A percentile compares a stretch with the other conserved stretches of the same genome.
Conservation (phyloP, 2,329 filamentous ascomycete species). For the Pseudomassariella vexata region DNA sequence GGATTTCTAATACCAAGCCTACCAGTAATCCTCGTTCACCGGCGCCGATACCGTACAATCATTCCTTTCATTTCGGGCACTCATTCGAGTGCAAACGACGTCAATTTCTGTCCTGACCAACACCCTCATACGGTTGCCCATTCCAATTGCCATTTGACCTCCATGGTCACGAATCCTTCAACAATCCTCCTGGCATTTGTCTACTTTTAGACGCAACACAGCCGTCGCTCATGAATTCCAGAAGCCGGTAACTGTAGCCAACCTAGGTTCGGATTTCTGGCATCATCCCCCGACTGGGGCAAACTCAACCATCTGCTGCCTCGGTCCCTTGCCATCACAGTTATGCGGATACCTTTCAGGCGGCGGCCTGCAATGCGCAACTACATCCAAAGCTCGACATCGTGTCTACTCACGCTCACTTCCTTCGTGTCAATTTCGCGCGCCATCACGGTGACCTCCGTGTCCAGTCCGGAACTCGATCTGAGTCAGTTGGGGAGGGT, state of each 20-base stretch:
- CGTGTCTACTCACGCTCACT: slow-evolving; percentile 33
- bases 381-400: slow-evolving; percentile 10
- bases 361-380: slow-evolving; percentile 35
- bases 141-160: too few relatives aligned
- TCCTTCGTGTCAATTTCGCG: slow-evolving; percentile 35
- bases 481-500: slow-evolving; percentile 74
- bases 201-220: too few relatives aligned
- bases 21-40: too few relatives aligned
- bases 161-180: too few relatives aligned
- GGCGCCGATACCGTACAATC: too few relatives aligned
- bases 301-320: slow-evolving; percentile 11
- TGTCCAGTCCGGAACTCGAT: slow-evolving; percentile 69
- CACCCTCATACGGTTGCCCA: too few relatives aligned
- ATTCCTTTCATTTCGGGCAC: too few relatives aligned
- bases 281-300: slow-evolving; percentile 17
- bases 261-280: slow-evolving; percentile 1
- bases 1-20: too few relatives aligned
- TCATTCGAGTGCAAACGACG: too few relatives aligned
- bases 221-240: too few relatives aligned
- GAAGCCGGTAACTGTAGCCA: slow-evolving; percentile 1
- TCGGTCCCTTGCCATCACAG: slow-evolving; percentile 18
- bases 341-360: slow-evolving; percentile 43
- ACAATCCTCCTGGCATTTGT: too few relatives aligned
- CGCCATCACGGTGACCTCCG: slow-evolving; percentile 54
- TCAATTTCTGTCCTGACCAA: too few relatives aligned